phyloP scores from a whole-genome alignment of 768 basidiomycete species.

The Plicaturopsis crispa region DNA sequence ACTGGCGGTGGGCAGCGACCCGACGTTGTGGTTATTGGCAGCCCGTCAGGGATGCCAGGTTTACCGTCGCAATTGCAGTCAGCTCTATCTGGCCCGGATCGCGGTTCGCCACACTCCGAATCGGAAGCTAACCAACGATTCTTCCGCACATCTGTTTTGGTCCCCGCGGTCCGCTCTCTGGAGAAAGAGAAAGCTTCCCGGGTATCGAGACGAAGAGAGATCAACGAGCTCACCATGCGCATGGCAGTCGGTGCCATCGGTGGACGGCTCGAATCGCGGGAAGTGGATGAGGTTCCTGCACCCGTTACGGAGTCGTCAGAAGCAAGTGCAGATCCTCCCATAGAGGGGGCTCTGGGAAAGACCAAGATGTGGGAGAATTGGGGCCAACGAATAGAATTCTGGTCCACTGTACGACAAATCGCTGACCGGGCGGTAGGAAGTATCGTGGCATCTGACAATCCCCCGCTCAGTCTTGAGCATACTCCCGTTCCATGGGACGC shows the following conservation, averaged over 20 bases:
- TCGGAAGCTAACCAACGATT: constrained; percentile 39
- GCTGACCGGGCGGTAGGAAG: constrained; percentile 73
- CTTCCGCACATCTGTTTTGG: constrained; percentile 64
- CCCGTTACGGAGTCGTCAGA: constrained; percentile 12
- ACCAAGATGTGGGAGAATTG: constrained; percentile 51
- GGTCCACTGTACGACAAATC: constrained; percentile 63
- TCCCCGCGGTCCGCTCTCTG: constrained; percentile 53
- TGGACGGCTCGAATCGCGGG: constrained; percentile 48
- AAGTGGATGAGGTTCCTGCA: constrained; percentile 25
- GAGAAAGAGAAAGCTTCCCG: constrained; percentile 48
- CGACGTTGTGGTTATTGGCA: constrained; percentile 45
- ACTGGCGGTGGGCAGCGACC: constrained; percentile 22
- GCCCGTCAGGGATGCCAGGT: constrained; percentile 26
- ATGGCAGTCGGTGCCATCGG: constrained; percentile 77
- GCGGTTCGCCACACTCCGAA: not conserved
- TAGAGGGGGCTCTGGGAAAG: constrained; percentile 13
- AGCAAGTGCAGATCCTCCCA: constrained; percentile 4
- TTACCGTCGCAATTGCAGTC: constrained; percentile 25
- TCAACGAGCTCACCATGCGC: constrained; percentile 78
- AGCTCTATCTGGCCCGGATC: constrained; percentile 9
- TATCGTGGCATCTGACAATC: constrained; percentile 32
- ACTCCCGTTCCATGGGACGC: constrained; percentile 62
- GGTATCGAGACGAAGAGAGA: constrained; percentile 56
- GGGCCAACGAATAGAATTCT: constrained; percentile 62
- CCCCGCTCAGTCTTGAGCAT: constrained; percentile 33